Evolutionary conservation across 352 stramenopile genomes (phyloP), one percentile per base, ranked within the genome.

Genomic region (Pythium aquatile): DNA sequence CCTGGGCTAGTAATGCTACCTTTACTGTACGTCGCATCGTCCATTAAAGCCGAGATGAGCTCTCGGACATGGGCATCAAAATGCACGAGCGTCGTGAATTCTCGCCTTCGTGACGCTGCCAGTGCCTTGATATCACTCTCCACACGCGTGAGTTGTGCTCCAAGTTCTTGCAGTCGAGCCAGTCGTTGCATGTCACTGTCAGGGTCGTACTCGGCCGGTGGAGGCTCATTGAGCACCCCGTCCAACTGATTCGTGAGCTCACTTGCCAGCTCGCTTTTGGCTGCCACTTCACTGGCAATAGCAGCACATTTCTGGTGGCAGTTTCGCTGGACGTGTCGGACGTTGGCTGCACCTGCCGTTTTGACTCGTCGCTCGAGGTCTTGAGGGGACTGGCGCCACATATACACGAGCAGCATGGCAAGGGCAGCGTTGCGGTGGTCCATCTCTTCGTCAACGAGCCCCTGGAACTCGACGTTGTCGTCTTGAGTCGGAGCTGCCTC

Each of bases 381-480:
- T 10, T 39, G 40, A 11, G n/a, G 9, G 6, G 39, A 14, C 13
- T 60, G 35, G 16, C 30, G 48, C 66, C 67, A 76, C 26, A 58
- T 48, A 44, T 81, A 73, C n/a, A 64, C 68, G 5, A 77, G 68
- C 3, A 87, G 55, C 58, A 74, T 59, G 2, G 80, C 77, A 10
- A 83, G 54, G 33, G 69, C 74, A 16, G 73, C 67, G 65, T 86
- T 69, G 20, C 74, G 71, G 17, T 65, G 66, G 48, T 54, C 59
- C 47, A 75, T 77, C 44, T 86, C 73, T 4, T 58, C 37, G 53
- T 64, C 59, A 32, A 89, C 78, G 13, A 66, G 72, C 28, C 17
- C 56, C 6, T 72, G 62, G 10, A 87, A 39, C 57, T 83, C 75
- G 33, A 75, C 59, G 40, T 85, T 69, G 65, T 85, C 76, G 3